Evolutionary conservation across 805 yeast species (phyloP), one percentile per base, ranked within the genome.

Genomic region (Jamesozyma jinghongensis): DNA sequence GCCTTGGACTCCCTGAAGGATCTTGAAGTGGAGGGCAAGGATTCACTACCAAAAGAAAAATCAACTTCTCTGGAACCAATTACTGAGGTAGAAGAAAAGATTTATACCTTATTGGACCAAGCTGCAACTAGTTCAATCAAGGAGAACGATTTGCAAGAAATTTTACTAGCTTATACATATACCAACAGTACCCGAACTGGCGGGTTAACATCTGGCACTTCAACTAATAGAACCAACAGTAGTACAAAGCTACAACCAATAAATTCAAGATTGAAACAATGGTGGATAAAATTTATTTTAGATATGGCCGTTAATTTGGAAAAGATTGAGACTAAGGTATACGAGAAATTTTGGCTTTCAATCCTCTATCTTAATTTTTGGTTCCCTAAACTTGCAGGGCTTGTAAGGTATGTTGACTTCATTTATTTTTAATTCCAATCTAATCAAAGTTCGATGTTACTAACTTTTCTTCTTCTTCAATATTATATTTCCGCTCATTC

Each of bases 331-430:
- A 28, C 45, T 6, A 47, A 40, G 26, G 3, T 43, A 19, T 51
- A 53, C 25, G 56, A 54, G 32, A 43, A 46, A 11, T 43, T 56
- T 29, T 56, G 60, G 53, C 39, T 48, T 10, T 34, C 46, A 16
- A 31, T 54, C 11, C 39, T 54, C 4, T 49, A 53, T 39, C 28
- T 51, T 28, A 51, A 53, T 35, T 37, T 53, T 31, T 49, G 54
- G 47, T 47, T 53, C 32, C 59, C 59, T 13, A 43, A 43, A 33
- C 25, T 48, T 17, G 44, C 53, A 2, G 19, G 43, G 13, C 33
- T 41, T 12, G 13, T 52, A 37, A 52, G 48, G 59, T 54, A 54
- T 54, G 59, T 49, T 16, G 12, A 14, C n/a, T n/a, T n/a, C n/a
- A n/a, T n/a, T n/a, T n/a, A n/a, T n/a, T n/a, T n/a, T n/a, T n/a